Conservation (phyloP, 139 green algal genomes). For the Chlorella sp. region DNA sequence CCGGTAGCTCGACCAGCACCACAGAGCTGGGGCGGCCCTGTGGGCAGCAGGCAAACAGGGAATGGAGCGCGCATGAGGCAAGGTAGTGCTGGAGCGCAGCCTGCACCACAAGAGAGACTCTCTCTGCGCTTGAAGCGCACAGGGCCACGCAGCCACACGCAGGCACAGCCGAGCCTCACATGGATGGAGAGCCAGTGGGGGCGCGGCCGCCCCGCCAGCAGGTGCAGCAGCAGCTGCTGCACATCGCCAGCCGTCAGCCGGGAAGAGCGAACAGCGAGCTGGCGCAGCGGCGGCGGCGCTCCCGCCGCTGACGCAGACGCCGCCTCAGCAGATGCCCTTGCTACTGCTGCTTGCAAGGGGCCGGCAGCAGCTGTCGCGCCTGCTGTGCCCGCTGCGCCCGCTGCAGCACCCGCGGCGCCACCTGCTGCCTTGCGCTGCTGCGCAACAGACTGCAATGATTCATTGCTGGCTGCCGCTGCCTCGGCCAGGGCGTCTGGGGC, state of each 20-base stretch:
- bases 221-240: constrained; percentile 28
- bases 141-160: too few relatives aligned
- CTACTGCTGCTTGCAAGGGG: background rate
- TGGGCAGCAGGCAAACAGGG: too few relatives aligned
- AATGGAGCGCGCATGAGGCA: too few relatives aligned
- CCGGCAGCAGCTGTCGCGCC: too few relatives aligned
- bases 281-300: background rate
- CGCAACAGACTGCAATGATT: too few relatives aligned
- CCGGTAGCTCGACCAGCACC: constrained; percentile 64
- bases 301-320: background rate
- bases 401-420: too few relatives aligned
- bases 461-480: background rate
- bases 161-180: background rate
- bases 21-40: constrained; percentile 47
- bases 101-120: too few relatives aligned
- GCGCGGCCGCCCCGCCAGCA: background rate
- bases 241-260: background rate
- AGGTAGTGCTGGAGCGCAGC: too few relatives aligned
- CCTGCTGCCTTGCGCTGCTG: too few relatives aligned
- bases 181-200: constrained; percentile 26
- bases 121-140: too few relatives aligned
- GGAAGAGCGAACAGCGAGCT: background rate
- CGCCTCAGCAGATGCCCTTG: background rate
- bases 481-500: background rate
- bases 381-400: background rate